A percentile compares a stretch with the other conserved stretches of the same genome.
These are phyloP conservation scores for Cenococcum geophilum DNA, from an alignment of 495 filamentous ascomycete genomes.

Conservation along the genomic window DNA sequence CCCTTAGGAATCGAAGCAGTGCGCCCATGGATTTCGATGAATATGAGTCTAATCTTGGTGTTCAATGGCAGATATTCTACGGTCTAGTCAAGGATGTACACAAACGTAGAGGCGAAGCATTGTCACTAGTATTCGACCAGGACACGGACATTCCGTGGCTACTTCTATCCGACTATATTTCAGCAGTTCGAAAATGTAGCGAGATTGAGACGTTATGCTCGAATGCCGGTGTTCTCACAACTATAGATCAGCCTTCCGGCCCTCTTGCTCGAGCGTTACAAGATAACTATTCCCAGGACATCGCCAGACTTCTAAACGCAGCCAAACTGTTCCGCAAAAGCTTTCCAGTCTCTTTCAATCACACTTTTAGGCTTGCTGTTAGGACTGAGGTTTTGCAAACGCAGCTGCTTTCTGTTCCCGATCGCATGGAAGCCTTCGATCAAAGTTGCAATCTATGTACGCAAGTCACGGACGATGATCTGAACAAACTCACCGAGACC, in stretches of 20 bases:
- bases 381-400: conserved; percentile 62
- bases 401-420: conserved; percentile 55
- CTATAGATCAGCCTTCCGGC: conserved; percentile 1
- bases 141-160: conserved; percentile 71
- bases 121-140: conserved; percentile 68
- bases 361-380: conserved; percentile 13
- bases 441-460: conserved; percentile 64
- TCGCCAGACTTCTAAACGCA: conserved; percentile 21
- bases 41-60: conserved; percentile 62
- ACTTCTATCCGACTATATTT: conserved; percentile 69
- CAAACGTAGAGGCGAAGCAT: conserved; percentile 69
- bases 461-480: conserved; percentile 69
- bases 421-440: conserved; percentile 65
- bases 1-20: conserved; percentile 52
- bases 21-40: conserved; percentile 66
- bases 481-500: conserved; percentile 38
- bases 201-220: conserved; percentile 62
- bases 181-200: conserved; percentile 72
- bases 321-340: conserved; percentile 18
- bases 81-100: conserved; percentile 80
- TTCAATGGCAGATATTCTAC: conserved; percentile 87
- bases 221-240: conserved; percentile 40
- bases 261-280: conserved; percentile 12
- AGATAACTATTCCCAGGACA: conserved; percentile 4
- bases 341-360: conserved; percentile 18